Evolutionary conservation across 768 basidiomycete species (phyloP).

Genomic region (Lactarius sanguifluus): DNA sequence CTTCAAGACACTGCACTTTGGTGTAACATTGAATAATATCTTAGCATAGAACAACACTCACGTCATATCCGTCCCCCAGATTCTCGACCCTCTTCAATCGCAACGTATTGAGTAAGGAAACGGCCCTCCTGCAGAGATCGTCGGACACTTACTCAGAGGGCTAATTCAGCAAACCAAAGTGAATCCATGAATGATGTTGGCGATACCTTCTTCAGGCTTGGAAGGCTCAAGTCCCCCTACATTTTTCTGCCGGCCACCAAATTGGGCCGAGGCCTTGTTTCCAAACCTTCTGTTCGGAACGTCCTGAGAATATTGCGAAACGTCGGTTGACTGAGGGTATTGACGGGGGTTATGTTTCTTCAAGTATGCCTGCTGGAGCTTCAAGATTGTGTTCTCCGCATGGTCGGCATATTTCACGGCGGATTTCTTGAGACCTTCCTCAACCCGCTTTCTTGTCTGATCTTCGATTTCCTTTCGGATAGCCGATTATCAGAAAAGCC

Average conservation of each 20-base stretch:
- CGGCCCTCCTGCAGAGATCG: not conserved
- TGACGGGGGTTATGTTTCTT: not conserved
- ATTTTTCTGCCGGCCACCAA: not conserved
- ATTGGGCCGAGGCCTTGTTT: not conserved
- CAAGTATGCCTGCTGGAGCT: not conserved
- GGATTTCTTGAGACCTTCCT: not conserved
- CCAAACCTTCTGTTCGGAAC: not conserved
- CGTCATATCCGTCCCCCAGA: not conserved
- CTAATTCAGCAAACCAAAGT: not conserved
- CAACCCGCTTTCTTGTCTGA: not conserved
- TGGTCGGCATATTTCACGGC: not conserved
- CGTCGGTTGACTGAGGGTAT: not conserved
- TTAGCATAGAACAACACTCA: not conserved
- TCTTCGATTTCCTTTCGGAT: not conserved
- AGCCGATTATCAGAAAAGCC: not conserved
- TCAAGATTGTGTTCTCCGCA: not conserved
- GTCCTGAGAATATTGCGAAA: not conserved
- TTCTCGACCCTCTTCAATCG: not conserved
- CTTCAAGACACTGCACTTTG: not conserved
- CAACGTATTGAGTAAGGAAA: not conserved
- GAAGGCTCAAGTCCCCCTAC: not conserved
- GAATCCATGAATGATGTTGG: not conserved
- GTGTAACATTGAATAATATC: not conserved
- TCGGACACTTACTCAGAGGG: not conserved
- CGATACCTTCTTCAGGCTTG: not conserved